Evolutionary conservation across 371 early-diverging fungal genomes (phyloP).

Genomic region (Apophysomyces ossiformis): DNA sequence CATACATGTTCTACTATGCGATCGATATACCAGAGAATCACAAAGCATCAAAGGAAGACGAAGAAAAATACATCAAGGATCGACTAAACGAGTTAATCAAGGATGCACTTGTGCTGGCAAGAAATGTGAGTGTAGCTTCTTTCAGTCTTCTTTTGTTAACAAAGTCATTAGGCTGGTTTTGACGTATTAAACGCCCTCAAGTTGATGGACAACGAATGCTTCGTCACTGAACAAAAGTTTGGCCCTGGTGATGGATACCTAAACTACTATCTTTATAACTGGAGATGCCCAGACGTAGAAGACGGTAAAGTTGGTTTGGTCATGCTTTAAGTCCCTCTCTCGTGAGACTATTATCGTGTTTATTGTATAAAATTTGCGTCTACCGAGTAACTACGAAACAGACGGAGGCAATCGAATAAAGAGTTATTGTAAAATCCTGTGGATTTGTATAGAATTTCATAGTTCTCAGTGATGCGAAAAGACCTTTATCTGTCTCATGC

Average conservation of each 20-base stretch:
- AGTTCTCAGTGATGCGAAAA: too few relatives aligned
- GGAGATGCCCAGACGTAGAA: constrained; percentile 73
- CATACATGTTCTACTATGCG: constrained; percentile 95
- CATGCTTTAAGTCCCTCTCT: constrained; percentile 62
- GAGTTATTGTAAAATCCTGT: too few relatives aligned
- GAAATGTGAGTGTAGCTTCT: constrained; percentile 49
- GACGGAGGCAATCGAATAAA: too few relatives aligned
- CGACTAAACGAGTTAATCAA: constrained; percentile 64
- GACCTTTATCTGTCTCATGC: too few relatives aligned
- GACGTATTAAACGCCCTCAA: constrained; percentile 95
- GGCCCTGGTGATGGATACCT: constrained; percentile 92
- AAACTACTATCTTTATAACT: constrained; percentile 97
- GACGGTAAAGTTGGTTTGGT: constrained; percentile 83
- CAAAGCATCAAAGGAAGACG: constrained; percentile 40
- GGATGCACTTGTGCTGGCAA: constrained; percentile 83
- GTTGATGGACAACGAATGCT: constrained; percentile 80
- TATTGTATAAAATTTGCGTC: too few relatives aligned
- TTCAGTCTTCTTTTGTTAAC: constrained; percentile 3
- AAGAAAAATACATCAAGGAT: constrained; percentile 48
- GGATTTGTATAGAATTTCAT: too few relatives aligned
- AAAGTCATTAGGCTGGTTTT: constrained; percentile 51
- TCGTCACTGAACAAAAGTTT: constrained; percentile 86
- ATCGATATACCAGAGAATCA: constrained; percentile 53
- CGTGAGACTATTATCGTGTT: too few relatives aligned
- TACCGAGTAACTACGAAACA: too few relatives aligned